Evolutionary conservation across 2,329 filamentous ascomycete genomes (phyloP).

Genomic region (Cyclaneusma minus): DNA sequence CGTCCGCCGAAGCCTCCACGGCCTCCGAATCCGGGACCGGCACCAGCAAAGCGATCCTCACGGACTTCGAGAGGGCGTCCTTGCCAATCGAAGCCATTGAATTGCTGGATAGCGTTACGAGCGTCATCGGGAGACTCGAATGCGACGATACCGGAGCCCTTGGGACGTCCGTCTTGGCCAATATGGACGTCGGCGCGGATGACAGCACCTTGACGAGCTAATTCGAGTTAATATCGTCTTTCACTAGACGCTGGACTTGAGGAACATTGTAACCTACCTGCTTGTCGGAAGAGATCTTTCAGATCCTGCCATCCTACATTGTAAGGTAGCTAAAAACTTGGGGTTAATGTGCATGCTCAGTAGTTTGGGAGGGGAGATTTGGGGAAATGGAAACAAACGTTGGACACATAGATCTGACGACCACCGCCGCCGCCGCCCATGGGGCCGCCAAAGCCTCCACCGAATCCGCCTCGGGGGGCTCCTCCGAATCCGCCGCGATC

Average conservation of each 20-base stretch:
- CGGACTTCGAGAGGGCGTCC: constrained; percentile 85
- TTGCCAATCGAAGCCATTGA: constrained; percentile 98
- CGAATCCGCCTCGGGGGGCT: constrained; percentile 30
- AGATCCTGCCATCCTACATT: constrained; percentile 98
- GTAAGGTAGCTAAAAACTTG: constrained; percentile 64
- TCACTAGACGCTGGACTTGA: constrained; percentile 7
- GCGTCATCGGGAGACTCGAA: constrained; percentile 93
- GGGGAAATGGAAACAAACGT: constrained; percentile 55
- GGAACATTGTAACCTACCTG: constrained; percentile 48
- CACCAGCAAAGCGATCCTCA: constrained; percentile 80
- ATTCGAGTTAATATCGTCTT: constrained; percentile 5
- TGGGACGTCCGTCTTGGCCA: constrained; percentile 81
- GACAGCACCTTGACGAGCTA: constrained; percentile 56
- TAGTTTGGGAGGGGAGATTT: constrained; percentile 9
- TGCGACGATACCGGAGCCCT: constrained; percentile 92
- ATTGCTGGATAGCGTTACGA: constrained; percentile 88
- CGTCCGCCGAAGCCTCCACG: constrained; percentile 26
- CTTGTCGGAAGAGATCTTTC: constrained; percentile 96
- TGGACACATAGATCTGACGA: constrained; percentile 92
- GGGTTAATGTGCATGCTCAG: constrained; percentile 20
- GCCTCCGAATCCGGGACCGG: constrained; percentile 26
- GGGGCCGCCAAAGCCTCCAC: constrained; percentile 28
- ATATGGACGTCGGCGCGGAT: constrained; percentile 92
- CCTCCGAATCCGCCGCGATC: constrained; percentile 44
- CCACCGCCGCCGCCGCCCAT: constrained; percentile 45